Conservation (phyloP, 1,139 yeast genomes). For the Yamadazyma triangularis region DNA sequence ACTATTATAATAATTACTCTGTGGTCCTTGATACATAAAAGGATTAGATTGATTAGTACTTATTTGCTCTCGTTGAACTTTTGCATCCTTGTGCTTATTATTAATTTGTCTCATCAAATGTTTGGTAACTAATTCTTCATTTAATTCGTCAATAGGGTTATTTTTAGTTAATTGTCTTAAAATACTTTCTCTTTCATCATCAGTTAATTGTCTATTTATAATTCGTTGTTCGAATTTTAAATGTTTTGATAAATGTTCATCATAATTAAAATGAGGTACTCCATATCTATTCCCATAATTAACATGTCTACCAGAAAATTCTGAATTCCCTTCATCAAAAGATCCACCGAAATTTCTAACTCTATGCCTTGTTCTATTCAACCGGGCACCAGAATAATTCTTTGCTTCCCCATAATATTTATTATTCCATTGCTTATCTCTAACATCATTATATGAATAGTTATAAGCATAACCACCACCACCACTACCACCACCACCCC, state of each 20-base stretch:
- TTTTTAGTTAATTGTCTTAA: conserved; percentile 31
- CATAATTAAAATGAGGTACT: conserved; percentile 76
- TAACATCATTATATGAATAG: conserved; percentile 17
- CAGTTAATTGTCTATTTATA: conserved; percentile 33
- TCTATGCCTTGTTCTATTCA: conserved; percentile 37
- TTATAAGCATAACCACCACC: conserved; percentile 11
- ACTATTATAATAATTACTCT: conserved; percentile 4
- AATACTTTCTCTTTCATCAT: conserved; percentile 29
- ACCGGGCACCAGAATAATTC: conserved; percentile 24
- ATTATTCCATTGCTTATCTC: conserved; percentile 26
- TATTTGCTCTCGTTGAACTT: conserved; percentile 5
- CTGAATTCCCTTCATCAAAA: conserved; percentile 5
- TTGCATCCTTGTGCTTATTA: conserved; percentile 11
- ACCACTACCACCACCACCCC: conserved; percentile 2
- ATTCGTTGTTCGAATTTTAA: conserved; percentile 58
- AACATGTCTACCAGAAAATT: conserved; percentile 33
- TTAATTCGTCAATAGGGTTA: conserved; percentile 25
- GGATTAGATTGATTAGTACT: conserved; percentile 15
- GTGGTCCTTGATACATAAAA: conserved; percentile 30
- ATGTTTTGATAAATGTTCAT: conserved; percentile 57
- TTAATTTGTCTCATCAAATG: conserved; percentile 40
- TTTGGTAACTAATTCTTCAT: conserved; percentile 41
- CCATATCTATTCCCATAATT: conserved; percentile 48
- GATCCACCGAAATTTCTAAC: conserved; percentile 20
- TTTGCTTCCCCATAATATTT: conserved; percentile 38